These are phyloP conservation scores for Hypoxylon trugodes DNA, from an alignment of 495 filamentous ascomycete species.

Conservation along the genomic window DNA sequence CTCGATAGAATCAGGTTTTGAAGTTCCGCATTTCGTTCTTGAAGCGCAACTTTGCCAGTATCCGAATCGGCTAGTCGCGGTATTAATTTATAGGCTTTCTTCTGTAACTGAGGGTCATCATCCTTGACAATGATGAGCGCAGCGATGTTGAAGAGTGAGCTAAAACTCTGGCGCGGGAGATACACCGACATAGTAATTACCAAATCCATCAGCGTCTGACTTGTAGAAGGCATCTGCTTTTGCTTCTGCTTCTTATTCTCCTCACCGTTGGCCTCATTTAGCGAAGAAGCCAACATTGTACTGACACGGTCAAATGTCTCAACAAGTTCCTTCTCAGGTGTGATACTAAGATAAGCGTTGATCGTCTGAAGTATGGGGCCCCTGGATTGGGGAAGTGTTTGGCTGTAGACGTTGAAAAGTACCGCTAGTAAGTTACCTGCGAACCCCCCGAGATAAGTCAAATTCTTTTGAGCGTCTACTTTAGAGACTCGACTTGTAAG, in stretches of 20 bases:
- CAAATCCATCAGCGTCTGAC: constrained; percentile 94
- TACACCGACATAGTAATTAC: constrained; percentile 95
- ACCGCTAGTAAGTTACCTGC: constrained; percentile 90
- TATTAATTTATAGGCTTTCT: constrained; percentile 98
- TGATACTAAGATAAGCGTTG: constrained; percentile 91
- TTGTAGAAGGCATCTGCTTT: constrained; percentile 85
- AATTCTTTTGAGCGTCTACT: constrained; percentile 74
- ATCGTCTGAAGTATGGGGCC: constrained; percentile 91
- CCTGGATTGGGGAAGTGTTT: constrained; percentile 90
- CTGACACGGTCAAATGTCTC: constrained; percentile 88
- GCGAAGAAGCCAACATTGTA: constrained; percentile 77
- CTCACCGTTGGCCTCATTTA: constrained; percentile 66
- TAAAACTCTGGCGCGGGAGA: constrained; percentile 82
- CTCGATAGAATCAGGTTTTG: constrained; percentile 80
- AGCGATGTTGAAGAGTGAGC: constrained; percentile 82
- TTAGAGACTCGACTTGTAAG: constrained; percentile 77
- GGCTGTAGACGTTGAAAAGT: constrained; percentile 96
- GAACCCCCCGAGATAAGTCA: constrained; percentile 78
- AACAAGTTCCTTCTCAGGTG: constrained; percentile 74
- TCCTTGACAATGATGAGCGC: constrained; percentile 77
- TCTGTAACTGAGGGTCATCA: constrained; percentile 92
- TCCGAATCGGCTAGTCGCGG: constrained; percentile 84
- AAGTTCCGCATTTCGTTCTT: constrained; percentile 75
- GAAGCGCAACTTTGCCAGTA: constrained; percentile 73
- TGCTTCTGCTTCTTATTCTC: constrained; percentile 70